Conservation (phyloP, 139 green algal species). For the Closterium sp. region DNA sequence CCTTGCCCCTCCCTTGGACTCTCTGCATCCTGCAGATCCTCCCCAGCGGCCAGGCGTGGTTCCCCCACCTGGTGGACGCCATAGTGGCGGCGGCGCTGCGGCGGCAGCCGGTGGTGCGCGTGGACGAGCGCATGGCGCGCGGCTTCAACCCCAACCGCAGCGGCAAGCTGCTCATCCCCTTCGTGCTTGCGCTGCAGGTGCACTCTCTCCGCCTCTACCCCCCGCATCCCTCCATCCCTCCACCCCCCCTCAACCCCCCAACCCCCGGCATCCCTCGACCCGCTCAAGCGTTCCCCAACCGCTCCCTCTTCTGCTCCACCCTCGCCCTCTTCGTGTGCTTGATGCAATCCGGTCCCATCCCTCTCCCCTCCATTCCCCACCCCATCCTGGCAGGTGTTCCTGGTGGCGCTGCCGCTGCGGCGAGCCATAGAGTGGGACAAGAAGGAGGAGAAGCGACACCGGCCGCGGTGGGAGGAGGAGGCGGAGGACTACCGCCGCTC, state of each 20-base stretch:
- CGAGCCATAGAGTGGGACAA: conserved; percentile 4
- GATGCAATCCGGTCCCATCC: no score
- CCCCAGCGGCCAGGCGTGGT: neutral
- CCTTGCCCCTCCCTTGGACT: neutral
- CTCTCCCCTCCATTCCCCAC: no score
- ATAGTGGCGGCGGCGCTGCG: neutral
- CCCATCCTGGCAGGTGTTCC: neutral
- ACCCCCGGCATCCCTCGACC: neutral
- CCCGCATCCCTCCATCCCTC: neutral
- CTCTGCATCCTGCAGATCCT: neutral
- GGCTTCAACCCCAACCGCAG: neutral
- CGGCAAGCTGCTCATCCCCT: conserved; percentile 3
- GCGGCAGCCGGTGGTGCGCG: neutral
- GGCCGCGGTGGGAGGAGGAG: conserved; percentile 7
- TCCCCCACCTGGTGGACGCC: neutral
- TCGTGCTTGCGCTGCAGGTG: neutral
- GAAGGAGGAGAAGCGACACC: neutral
- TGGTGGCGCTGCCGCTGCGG: neutral
- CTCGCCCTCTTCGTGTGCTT: neutral
- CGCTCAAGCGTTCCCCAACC: no score
- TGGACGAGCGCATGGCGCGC: neutral
- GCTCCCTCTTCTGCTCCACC: no score
- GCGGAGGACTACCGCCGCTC: conserved; percentile 11
- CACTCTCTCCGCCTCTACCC: no score
- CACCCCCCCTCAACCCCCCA: no score